Evolutionary conservation across 768 basidiomycete genomes (phyloP).

Genomic region (Phlebiopsis gigantea): DNA sequence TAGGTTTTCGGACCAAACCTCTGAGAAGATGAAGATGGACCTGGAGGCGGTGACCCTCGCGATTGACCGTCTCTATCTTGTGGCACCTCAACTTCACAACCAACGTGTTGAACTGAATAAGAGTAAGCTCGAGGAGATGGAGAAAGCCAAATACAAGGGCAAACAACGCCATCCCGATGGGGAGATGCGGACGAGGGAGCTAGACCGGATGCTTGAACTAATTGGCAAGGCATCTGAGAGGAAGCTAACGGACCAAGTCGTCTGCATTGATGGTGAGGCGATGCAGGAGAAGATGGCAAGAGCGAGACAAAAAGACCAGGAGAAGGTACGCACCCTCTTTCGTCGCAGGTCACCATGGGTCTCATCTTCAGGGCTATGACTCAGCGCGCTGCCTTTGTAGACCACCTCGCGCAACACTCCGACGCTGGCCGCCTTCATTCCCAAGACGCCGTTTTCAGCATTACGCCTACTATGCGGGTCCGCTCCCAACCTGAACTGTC

Average conservation of each 20-base stretch:
- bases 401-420: slow-evolving; percentile 67
- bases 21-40: slow-evolving; percentile 84
- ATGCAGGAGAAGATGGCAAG: slow-evolving; percentile 59
- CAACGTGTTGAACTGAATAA: slow-evolving; percentile 89
- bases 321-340: slow-evolving; percentile 44
- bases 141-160: slow-evolving; percentile 49
- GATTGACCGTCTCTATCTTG: slow-evolving; percentile 83
- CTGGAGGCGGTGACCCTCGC: slow-evolving; percentile 82
- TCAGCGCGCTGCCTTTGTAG: slow-evolving; percentile 73
- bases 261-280: slow-evolving; percentile 42
- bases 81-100: slow-evolving; percentile 83
- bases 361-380: slow-evolving; percentile 7
- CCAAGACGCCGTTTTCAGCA: slow-evolving; percentile 68
- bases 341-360: not conserved
- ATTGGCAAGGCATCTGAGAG: slow-evolving; percentile 57
- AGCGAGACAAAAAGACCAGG: slow-evolving; percentile 50
- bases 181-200: slow-evolving; percentile 39
- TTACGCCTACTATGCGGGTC: slow-evolving; percentile 10
- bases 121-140: slow-evolving; percentile 66
- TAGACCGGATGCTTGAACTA: slow-evolving; percentile 66
- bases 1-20: slow-evolving; percentile 20
- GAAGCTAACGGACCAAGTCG: slow-evolving; percentile 35
- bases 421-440: slow-evolving; percentile 66
- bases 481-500: not conserved
- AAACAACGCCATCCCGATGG: slow-evolving; percentile 43